A percentile compares a stretch with the other conserved stretches of the same genome.
Evolutionary conservation across 2,329 filamentous ascomycete genomes (phyloP).

Genomic region (Arthroderma sp.): DNA sequence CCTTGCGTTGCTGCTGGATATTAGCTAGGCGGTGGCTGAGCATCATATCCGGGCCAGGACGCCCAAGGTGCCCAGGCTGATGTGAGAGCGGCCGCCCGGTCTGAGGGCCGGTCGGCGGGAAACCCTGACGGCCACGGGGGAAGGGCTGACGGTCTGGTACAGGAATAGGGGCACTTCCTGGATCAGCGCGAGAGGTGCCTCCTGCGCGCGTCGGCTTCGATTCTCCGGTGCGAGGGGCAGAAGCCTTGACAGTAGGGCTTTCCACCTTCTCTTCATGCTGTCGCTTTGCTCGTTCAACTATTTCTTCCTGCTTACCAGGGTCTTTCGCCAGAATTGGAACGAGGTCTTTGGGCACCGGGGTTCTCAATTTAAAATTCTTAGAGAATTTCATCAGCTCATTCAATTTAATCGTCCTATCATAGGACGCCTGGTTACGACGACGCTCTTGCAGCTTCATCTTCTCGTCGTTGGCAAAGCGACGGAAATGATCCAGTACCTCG

Average conservation of each 20-base stretch:
- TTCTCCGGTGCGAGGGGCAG: conserved; percentile 24
- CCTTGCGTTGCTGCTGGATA: conserved; percentile 41
- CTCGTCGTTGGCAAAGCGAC: conserved; percentile 49
- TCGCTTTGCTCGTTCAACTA: conserved; percentile 73
- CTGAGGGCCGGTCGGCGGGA: conserved; percentile 35
- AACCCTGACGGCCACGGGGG: conserved; percentile 34
- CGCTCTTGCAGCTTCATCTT: conserved; percentile 48
- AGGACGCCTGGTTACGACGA: conserved; percentile 40
- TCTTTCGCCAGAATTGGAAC: conserved; percentile 95
- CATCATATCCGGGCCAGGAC: conserved; percentile 31
- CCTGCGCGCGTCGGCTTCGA: conserved; percentile 40
- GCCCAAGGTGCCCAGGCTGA: conserved; percentile 30
- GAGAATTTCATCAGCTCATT: conserved; percentile 95
- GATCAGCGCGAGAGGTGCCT: conserved; percentile 36
- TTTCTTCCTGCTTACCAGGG: conserved; percentile 83
- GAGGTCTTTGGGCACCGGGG: conserved; percentile 79
- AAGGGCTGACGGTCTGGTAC: conserved; percentile 35
- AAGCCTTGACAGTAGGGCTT: conserved; percentile 17
- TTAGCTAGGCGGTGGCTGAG: conserved; percentile 40
- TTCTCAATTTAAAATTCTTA: conserved; percentile 82
- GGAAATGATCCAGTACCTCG: conserved; percentile 50
- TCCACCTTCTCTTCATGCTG: conserved; percentile 50
- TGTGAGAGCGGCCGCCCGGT: conserved; percentile 28
- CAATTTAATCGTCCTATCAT: conserved; percentile 82
- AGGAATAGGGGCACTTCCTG: conserved; percentile 19